Conservation (phyloP, 768 basidiomycete genomes). For the Podaxis pistillaris region DNA sequence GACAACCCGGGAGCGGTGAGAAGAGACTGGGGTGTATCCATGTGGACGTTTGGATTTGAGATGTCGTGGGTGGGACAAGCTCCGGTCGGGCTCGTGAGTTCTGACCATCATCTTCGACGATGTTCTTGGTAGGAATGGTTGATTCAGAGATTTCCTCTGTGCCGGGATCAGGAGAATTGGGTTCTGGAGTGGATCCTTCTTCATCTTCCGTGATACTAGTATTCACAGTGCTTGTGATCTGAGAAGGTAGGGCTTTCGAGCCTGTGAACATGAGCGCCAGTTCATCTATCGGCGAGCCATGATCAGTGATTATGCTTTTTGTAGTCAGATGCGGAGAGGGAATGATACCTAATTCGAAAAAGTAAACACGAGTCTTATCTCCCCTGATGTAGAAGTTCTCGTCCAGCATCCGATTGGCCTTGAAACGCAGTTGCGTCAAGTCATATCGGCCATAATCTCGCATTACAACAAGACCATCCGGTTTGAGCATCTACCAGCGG, state of each 20-base stretch:
- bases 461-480: slow-evolving; percentile 78
- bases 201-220: slow-evolving; percentile 36
- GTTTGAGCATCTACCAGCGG: slow-evolving; percentile 75
- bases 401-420: slow-evolving; percentile 79
- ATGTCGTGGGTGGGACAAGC: neutral
- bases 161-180: neutral
- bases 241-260: slow-evolving; percentile 33
- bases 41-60: slow-evolving; percentile 5
- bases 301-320: slow-evolving; percentile 1
- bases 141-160: neutral
- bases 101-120: neutral
- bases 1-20: slow-evolving; percentile 27
- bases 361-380: slow-evolving; percentile 96
- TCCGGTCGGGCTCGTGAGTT: slow-evolving; percentile 6
- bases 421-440: slow-evolving; percentile 93
- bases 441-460: slow-evolving; percentile 97
- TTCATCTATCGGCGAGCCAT: slow-evolving; percentile 52
- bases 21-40: slow-evolving; percentile 40
- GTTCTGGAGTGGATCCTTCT: slow-evolving; percentile 7
- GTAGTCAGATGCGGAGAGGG: neutral
- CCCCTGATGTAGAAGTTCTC: slow-evolving; percentile 97
- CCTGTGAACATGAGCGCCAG: slow-evolving; percentile 81
- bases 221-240: slow-evolving; percentile 27
- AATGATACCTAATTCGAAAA: slow-evolving; percentile 79
- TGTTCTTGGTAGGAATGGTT: neutral